Evolutionary conservation across 1,139 yeast species (phyloP), one percentile per base, ranked within the genome.

Genomic region (Scheffersomyces titani): DNA sequence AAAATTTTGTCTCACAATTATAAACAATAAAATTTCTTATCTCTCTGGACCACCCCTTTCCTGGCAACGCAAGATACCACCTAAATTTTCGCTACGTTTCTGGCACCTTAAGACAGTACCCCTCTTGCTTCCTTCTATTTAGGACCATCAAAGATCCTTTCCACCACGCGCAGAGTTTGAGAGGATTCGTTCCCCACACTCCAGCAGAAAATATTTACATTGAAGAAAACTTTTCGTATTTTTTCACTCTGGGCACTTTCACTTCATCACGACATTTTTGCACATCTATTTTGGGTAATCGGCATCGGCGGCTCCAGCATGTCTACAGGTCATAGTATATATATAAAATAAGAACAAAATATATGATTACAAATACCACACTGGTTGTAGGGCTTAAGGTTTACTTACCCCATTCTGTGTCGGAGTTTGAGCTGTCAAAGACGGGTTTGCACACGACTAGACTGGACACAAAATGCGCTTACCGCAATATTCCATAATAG

Each of bases 351-450:
- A 30, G 40, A 30, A 30, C 40, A 30, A 11, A 3, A 30, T 30
- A 30, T 30, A 4, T 30, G 40, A 30, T 30, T 30, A 30, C 40
- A 30, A 30, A 30, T 30, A 30, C 40, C 40, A 30, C 40, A 30
- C 16, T 30, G 13, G 40, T 30, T 30, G 11, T n/a, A n/a, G n/a
- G 16, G 40, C 40, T 30, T 30, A 3, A 30, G 16, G 40, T 3
- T 30, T n/a, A n/a, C 45, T 46, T 46, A 7, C 22, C 49, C 49
- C 49, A 9, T 46, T 46, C 19, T 19, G n/a, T 5, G 22, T 46
- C 49, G 49, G 49, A 46, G 49, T 46, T 46, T 46, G 49, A 19
- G n/a, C 24, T 46, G 49, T 46, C 49, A 46, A 46, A 46, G 6
- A 19, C 16, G 19, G 24, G 24, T 22, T 22, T 2, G 49, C 16